phyloP scores from a whole-genome alignment of 2,329 filamentous ascomycete genomes.

The Talaromyces pinophilus region DNA sequence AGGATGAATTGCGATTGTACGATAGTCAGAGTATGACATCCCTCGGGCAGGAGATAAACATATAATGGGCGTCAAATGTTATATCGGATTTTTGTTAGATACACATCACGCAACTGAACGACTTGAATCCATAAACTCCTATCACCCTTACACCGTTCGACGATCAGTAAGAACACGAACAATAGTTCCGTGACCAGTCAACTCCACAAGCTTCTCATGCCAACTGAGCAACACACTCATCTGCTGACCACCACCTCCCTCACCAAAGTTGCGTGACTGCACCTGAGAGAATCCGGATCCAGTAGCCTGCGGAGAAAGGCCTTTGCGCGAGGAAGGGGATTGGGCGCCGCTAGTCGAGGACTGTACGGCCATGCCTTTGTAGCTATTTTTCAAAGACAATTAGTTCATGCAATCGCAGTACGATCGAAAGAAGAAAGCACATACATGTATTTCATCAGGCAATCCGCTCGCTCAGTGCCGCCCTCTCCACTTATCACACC shows the following conservation, averaged over 20 bases:
- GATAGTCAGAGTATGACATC: not conserved
- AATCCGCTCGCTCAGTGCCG: constrained; percentile 83
- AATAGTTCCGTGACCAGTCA: constrained; percentile 89
- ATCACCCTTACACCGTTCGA: constrained; percentile 68
- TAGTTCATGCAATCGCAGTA: constrained; percentile 4
- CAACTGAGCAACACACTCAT: constrained; percentile 98
- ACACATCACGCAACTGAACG: constrained; percentile 14
- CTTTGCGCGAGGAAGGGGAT: constrained; percentile 55
- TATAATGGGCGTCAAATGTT: not conserved
- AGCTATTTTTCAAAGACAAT: constrained; percentile 53
- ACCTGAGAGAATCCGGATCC: constrained; percentile 89
- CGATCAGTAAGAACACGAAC: constrained; percentile 95
- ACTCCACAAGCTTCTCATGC: constrained; percentile 98
- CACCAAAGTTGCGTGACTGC: constrained; percentile 56
- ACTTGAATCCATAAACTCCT: constrained; percentile 17
- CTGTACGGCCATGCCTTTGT: constrained; percentile 78
- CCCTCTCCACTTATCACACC: constrained; percentile 76
- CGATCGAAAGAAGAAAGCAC: constrained; percentile 37
- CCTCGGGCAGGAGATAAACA: not conserved
- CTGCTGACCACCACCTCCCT: constrained; percentile 73
- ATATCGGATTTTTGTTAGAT: constrained; percentile 8
- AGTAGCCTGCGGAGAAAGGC: constrained; percentile 72
- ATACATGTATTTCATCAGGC: constrained; percentile 96
- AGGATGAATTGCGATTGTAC: not conserved
- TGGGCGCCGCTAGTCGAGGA: constrained; percentile 44